A percentile compares a stretch with the other conserved stretches of the same genome.
These are phyloP conservation scores for Cytospora piceae DNA, from an alignment of 2,329 filamentous ascomycete genomes.

Conservation along the genomic window DNA sequence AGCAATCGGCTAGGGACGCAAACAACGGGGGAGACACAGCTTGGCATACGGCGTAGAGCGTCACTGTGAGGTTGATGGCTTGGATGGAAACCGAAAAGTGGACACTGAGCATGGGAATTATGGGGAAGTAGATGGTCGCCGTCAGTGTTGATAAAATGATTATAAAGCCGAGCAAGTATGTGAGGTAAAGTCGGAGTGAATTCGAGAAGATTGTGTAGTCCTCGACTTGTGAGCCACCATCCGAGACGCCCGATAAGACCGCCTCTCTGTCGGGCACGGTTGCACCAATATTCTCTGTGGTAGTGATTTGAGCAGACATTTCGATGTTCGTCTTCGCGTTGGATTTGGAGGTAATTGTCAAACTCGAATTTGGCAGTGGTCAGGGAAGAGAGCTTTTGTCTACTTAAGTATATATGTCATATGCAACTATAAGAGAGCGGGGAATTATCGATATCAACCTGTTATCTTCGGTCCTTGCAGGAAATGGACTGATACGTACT, in stretches of 20 bases:
- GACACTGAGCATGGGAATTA: conserved; percentile 39
- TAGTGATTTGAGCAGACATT: no score
- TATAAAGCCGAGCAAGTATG: conserved; percentile 4
- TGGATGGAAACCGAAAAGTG: conserved; percentile 38
- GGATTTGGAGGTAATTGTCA: no score
- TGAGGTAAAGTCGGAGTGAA: not conserved
- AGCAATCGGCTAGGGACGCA: conserved; percentile 59
- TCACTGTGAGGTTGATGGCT: conserved; percentile 50
- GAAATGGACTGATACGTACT: no score
- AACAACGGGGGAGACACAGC: conserved; percentile 60
- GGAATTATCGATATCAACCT: no score
- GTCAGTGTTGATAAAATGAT: conserved; percentile 23
- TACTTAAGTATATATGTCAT: no score
- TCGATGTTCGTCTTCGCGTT: no score
- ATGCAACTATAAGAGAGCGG: no score
- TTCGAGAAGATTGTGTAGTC: conserved; percentile 1
- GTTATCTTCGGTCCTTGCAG: no score
- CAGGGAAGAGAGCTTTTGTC: no score
- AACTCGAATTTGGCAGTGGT: no score
- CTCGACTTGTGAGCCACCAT: not conserved
- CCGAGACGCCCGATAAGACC: not conserved
- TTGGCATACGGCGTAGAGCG: conserved; percentile 63
- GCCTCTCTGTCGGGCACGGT: not conserved
- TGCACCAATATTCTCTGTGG: not conserved
- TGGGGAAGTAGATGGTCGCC: conserved; percentile 51